Conservation (phyloP, 108 stramenopile species). For the Licmophora abbreviata region DNA sequence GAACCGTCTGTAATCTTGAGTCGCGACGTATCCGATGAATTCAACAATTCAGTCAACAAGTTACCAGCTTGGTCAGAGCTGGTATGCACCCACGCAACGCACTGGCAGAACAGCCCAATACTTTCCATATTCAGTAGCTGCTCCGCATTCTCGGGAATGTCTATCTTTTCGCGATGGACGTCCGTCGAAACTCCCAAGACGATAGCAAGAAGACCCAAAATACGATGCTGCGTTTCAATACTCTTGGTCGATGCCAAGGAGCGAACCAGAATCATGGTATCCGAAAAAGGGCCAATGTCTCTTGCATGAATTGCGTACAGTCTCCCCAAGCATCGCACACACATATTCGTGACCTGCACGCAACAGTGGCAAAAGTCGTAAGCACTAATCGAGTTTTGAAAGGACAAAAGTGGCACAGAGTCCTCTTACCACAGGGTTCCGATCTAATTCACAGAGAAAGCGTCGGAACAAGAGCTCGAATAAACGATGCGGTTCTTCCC, state of each 20-base stretch:
- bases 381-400: not conserved
- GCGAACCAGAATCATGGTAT: constrained; percentile 62
- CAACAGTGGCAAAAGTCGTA: not conserved
- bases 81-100: constrained; percentile 66
- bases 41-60: constrained; percentile 33
- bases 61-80: constrained; percentile 56
- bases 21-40: too few relatives aligned
- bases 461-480: constrained; percentile 68
- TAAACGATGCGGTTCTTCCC: constrained; percentile 64
- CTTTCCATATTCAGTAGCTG: constrained; percentile 59
- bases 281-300: constrained; percentile 59
- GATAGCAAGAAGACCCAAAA: constrained; percentile 51
- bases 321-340: constrained; percentile 54
- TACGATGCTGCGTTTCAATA: constrained; percentile 62
- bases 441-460: constrained; percentile 67
- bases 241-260: constrained; percentile 53
- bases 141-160: constrained; percentile 60
- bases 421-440: constrained; percentile 33
- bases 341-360: constrained; percentile 55
- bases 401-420: not conserved
- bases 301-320: constrained; percentile 54
- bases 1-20: not conserved
- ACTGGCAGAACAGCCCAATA: constrained; percentile 55
- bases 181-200: constrained; percentile 44
- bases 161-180: constrained; percentile 18